Evolutionary conservation across 495 filamentous ascomycete species (phyloP), one percentile per base, ranked within the genome.

Genomic region (Trichocladium uniseriatum): DNA sequence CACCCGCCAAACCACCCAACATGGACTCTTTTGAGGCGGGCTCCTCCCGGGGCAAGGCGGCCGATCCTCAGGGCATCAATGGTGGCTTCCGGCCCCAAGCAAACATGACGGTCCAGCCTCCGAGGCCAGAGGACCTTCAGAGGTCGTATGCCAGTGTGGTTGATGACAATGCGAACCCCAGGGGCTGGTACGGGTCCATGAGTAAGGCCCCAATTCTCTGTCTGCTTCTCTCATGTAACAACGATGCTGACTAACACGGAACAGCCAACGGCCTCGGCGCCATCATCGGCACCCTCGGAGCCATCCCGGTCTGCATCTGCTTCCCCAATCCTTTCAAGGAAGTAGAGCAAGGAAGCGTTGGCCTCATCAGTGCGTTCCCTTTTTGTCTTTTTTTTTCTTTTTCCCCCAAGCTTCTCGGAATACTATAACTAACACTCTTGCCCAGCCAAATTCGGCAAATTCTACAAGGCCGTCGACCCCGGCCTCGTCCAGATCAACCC

Each of bases 401-500:
- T n/a, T n/a, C n/a, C n/a, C n/a, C n/a, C n/a, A n/a, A n/a, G n/a
- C n/a, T n/a, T n/a, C n/a, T n/a, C n/a, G n/a, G n/a, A n/a, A n/a
- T n/a, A n/a, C n/a, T n/a, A n/a, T n/a, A n/a, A n/a, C 28, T 10
- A 29, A 29, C n/a, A n/a, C n/a, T n/a, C n/a, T n/a, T n/a, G n/a
- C n/a, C n/a, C n/a, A n/a, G n/a, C n/a, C 58, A 89, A 86, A 65
- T 99, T 97, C 56, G 92, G 92, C 64, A 86, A 87, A 61, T 97
- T 98, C 72, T 87, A 94, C 66, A 87, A 90, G 57, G 87, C 92
- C 21, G 92, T 99, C 47, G 92, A 99, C 69, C 92, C 92, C 20
- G 92, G 92, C 66, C 81, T 99, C 24, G 89, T 96, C 63, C 95
- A 94, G 75, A 80, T 99, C 72, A 99, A 99, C 72, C 89, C 89